These are phyloP conservation scores for Brachypodium distachyon DNA, from an alignment of 202 grass and related monocot genomes.

Conservation along the genomic window DNA sequence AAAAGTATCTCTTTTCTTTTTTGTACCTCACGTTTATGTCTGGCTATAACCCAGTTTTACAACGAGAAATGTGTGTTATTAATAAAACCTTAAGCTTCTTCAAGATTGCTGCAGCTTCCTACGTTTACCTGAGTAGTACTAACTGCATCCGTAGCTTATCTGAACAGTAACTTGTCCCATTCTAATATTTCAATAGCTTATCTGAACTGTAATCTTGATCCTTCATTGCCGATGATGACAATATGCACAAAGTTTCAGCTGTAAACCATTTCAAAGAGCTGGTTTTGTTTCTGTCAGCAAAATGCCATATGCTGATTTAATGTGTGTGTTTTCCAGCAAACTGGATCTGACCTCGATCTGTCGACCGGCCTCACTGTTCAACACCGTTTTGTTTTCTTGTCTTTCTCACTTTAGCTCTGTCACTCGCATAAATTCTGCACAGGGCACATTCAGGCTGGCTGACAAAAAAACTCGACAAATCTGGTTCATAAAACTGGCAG, in stretches of 20 bases:
- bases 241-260: neutral
- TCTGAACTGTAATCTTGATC: neutral
- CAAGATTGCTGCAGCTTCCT: neutral
- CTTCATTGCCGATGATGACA: neutral
- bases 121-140: neutral
- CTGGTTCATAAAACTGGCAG: slow-evolving; percentile 35
- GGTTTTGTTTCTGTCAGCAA: neutral
- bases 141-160: neutral
- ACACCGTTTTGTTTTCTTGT: neutral
- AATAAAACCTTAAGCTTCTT: neutral
- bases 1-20: neutral
- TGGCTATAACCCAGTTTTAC: neutral
- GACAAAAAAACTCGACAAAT: slow-evolving; percentile 34
- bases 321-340: too few relatives aligned
- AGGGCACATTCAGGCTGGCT: slow-evolving; percentile 38
- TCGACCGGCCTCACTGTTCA: neutral
- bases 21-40: neutral
- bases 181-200: too few relatives aligned
- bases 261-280: neutral
- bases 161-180: neutral
- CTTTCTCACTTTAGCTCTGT: neutral
- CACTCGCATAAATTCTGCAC: slow-evolving; percentile 16
- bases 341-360: neutral
- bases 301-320: neutral
- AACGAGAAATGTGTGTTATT: neutral